Base-by-base conservation (phyloP, 2,329 filamentous ascomycete genomes). In the Hymenoscyphus fraxineus region DNA sequence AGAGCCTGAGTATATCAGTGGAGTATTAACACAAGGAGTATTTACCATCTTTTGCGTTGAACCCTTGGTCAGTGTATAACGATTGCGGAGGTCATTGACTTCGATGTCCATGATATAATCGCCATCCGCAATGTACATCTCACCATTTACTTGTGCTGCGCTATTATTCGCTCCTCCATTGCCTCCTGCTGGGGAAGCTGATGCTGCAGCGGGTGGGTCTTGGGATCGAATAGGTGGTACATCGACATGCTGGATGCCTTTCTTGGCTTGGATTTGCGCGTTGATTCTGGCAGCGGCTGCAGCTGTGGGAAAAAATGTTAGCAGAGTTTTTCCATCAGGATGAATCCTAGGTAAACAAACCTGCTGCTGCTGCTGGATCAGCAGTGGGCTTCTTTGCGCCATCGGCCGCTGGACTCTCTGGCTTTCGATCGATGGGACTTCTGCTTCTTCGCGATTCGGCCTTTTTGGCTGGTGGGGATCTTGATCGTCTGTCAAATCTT, bases 21-120 rank as follows among this genome's bases (percentile, higher is more conserved):
- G 82, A 80, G 78, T 82, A 75, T 80, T 78, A 78, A 82, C 82
- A 85, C 80, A 84, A 84, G 86, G 85, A 80, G 79, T 89, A 93
- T 90, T 96, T 97, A 99, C 95, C 94, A 95, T 97, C 87, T 97
- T 96, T 84, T 98, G 95, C 70, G 93, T 97, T 73, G 92, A 91
- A 75, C 93, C 93, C 83, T 97, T 98, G 69, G 94, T 99, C 81
- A 99, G 85, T 77, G 93, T 90, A 79, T 99, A 99, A 73, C 94
- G 91, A 77, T 98, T 99, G 69, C 94, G 90, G 75, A 98, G 81
- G 79, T 98, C 94, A 78, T 99, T 99, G 82, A 99, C 92, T 82
- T 98, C 95, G 75, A 99, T 97, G 76, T 99, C 95, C 79, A 96
- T 95, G 80, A 99, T 98, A 77, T 91, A 98, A 79, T 99, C 95